Base-by-base conservation (phyloP, 2,329 filamentous ascomycete genomes). In the Colletotrichum gloeosporioides region DNA sequence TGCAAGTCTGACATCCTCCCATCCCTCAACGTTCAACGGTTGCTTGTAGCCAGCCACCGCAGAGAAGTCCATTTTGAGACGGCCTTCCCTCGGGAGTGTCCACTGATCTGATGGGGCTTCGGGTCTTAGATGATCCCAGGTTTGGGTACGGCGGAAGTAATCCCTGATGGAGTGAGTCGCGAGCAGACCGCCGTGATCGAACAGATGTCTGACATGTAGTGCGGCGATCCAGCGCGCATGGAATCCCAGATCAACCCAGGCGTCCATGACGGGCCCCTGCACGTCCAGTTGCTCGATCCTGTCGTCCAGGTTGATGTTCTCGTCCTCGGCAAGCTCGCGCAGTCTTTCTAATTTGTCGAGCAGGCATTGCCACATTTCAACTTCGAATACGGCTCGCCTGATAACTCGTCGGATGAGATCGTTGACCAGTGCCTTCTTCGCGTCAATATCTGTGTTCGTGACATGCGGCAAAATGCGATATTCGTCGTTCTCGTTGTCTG, bases 361-460 rank as follows among this genome's bases (percentile, higher is more conserved):
- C 6, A 71, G n/a, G 29, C 49, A 71, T 22, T 61, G 34, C 68
- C 53, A 66, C 16, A 29, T 32, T 49, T 72, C 62, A 10, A 66
- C 16, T 22, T 75, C 15, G 8, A 61, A 66, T 8, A 67, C 6
- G 29, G 68, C 62, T 55, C 62, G 34, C 3, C 34, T 34, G 12
- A 71, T 34, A 3, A 63, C 39, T 15, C 70, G 69, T 44, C 73
- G 49, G 29, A 76, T 63, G 4, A 73, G 69, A 15, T 77, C 76
- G 15, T 71, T 74, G 29, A 67, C 44, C 16, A 77, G 8, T 9
- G 31, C 29, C 49, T 69, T 72, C 22, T 78, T 77, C 13, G 63
- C 76, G 27, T 71, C 69, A n/a, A 71, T 76, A 39, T 74, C 64
- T 22, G 57, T 61, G 6, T n/a, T 59, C 5, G 5, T 25, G 39